Evolutionary conservation across 441 rosid species (phyloP).

Genomic region (Jatropha podagrica): DNA sequence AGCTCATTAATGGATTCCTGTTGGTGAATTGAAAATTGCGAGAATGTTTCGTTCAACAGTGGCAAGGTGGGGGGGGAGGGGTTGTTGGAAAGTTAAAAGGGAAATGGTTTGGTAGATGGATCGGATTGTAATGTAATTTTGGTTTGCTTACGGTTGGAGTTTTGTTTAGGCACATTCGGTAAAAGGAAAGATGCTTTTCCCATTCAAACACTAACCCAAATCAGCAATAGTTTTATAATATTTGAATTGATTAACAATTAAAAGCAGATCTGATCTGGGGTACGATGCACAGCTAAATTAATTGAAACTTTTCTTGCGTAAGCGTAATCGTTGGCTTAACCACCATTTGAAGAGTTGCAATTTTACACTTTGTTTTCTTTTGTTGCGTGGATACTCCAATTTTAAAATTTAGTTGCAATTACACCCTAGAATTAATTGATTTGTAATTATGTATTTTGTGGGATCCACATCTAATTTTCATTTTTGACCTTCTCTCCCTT

Average conservation of each 20-base stretch:
- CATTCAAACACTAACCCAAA: not conserved
- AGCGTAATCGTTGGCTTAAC: not conserved
- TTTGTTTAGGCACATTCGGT: not conserved
- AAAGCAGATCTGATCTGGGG: not conserved
- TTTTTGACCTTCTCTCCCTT: too few species aligned
- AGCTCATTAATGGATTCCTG: too few species aligned
- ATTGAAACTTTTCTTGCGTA: not conserved
- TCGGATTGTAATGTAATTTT: not conserved
- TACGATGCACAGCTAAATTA: not conserved
- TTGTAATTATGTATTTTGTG: not conserved
- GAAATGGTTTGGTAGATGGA: constrained; percentile 14
- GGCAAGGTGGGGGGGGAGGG: not conserved
- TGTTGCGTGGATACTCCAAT: not conserved
- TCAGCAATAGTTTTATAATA: not conserved
- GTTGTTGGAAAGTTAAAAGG: constrained; percentile 4
- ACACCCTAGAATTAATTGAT: too few species aligned
- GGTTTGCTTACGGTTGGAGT: constrained; percentile 11
- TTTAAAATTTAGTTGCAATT: not conserved
- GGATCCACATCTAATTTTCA: not conserved
- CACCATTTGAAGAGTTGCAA: too few species aligned
- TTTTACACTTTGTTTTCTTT: too few species aligned
- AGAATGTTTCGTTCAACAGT: not conserved
- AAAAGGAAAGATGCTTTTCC: not conserved
- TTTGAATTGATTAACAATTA: not conserved
- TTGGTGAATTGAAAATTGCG: not conserved